Base-by-base conservation (phyloP, 192 early-diverging fungal genomes). In the Rhizophagus prolifer region DNA sequence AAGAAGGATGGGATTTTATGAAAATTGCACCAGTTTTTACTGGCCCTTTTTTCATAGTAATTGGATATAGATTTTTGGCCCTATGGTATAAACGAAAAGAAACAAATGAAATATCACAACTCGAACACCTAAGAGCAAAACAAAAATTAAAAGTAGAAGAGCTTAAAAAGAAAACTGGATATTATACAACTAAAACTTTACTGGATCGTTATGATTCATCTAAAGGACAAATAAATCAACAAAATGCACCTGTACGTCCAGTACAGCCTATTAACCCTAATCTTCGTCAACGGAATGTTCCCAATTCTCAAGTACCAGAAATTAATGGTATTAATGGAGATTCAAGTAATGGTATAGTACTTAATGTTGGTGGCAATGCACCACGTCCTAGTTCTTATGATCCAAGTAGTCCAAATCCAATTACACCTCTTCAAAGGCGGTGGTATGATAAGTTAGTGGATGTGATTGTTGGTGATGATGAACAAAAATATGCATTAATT, bases 381-480 rank as follows among this genome's bases (percentile, higher is more conserved):
- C 76, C 76, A 30, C 63, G 41, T 23, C 59, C 67, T 4, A 63
- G 13, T 31, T 31, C 62, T 2, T 71, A 50, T 61, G 14, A 58
- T 46, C 21, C 26, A 21, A 62, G 50, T 58, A 77, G 61, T 13
- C 72, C 60, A 58, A 58, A 67, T 19, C 77, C 74, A 58, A 75
- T 75, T 36, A 58, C 50, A 34, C 79, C 70, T 36, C 61, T 77
- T 36, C 76, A 78, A 58, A 74, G 79, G 9, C 82, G 83, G 12
- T 99, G 95, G 96, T 94, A 92, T 75, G 97, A 99, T 82, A 95
- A 91, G 81, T 85, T 97, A 12, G 88, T 99, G 31, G 95, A 97
- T 80, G 92, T 93, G 68, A 85, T 99, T 28, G 92, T 97, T 31
- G 97, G 97, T 10, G 95, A 96, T 46, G 94, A 94, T 28, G 91